Evolutionary conservation across 768 basidiomycete species (phyloP), one percentile per base, ranked within the genome.

Genomic region (Panus rudis): DNA sequence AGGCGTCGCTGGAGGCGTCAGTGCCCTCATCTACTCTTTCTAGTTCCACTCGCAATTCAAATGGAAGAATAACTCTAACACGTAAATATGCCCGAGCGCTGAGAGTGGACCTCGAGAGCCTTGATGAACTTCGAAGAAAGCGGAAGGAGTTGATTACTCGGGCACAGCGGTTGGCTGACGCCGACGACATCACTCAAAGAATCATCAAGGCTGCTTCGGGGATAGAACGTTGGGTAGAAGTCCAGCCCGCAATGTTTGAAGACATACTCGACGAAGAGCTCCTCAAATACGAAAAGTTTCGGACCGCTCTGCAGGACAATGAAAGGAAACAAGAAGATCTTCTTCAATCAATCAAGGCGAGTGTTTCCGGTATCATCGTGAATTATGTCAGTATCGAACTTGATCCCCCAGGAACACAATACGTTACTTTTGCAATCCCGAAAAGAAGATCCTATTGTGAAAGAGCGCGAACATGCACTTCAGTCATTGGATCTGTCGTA

Each of bases 221-320:
- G 2, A 71, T 92, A 34, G 81, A 83, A 40, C 71, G 74, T 20
- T 72, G 84, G 59, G 65, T 69, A 3, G 81, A 90, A 53, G 76
- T 90, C 14, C 79, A 81, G 26, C 80, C 93, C 0, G 84, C 81
- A 19, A 84, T 85, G 81, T 97, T 97, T 57, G 88, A 92, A 55
- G 84, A 86, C 42, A 68, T 88, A 11, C 76, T 84, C 22, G 83
- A 90, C 43, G 74, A 79, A 47, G 85, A 88, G 54, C 62, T 97
- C 39, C 73, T 72, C 1, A 92, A 92, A 63, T 93, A 91, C 49
- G 85, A 89, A 45, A 74, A 72, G 47, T 84, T 81, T 55, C 59
- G 59, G 37, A 52, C 49, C 16, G 71, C 69, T 38, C 66, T 97
- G 26, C 68, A 74, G 26, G 77, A 75, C 42, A 71, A 82, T 28